Percentiles rank a stretch among this genome's conserved stretches.
phyloP scores from a whole-genome alignment of 805 yeast species.

The Kluyveromyces nonfermentans region DNA sequence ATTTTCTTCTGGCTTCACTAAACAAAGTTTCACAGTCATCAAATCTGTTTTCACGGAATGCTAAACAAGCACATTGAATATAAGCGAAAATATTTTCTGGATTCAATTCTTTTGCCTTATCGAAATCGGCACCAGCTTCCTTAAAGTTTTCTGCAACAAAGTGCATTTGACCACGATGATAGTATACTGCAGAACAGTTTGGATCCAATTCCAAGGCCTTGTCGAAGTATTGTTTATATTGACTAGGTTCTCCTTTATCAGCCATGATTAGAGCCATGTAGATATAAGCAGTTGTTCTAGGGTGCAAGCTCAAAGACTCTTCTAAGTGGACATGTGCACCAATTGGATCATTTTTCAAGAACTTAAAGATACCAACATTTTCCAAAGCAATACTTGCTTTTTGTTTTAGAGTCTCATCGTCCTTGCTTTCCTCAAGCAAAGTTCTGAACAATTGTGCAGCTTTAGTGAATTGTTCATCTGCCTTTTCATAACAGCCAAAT shows the following conservation, averaged over 20 bases:
- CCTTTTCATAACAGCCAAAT: constrained; percentile 29
- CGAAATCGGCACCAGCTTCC: constrained; percentile 66
- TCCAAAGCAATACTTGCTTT: constrained; percentile 68
- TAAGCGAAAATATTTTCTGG: constrained; percentile 72
- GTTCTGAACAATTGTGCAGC: constrained; percentile 41
- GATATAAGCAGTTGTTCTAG: constrained; percentile 76
- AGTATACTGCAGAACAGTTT: constrained; percentile 70
- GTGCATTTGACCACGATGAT: constrained; percentile 89
- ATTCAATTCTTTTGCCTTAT: constrained; percentile 65
- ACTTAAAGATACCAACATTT: constrained; percentile 72
- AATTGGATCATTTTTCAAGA: constrained; percentile 65
- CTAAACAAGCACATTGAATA: constrained; percentile 88
- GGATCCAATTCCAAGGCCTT: constrained; percentile 63
- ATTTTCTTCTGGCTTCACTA: constrained; percentile 57
- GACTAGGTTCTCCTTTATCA: constrained; percentile 63
- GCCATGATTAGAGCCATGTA: constrained; percentile 76
- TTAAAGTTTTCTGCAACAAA: constrained; percentile 69
- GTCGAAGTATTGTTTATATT: constrained; percentile 63
- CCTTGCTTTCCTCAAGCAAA: constrained; percentile 17
- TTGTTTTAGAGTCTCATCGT: constrained; percentile 23
- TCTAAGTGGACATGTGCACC: constrained; percentile 56
- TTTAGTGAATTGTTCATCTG: constrained; percentile 40
- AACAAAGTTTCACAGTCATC: constrained; percentile 57
- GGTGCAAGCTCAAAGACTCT: constrained; percentile 53
- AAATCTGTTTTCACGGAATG: constrained; percentile 57